Base-by-base conservation (phyloP, 2,329 filamentous ascomycete genomes). In the Gaeumannomyces sp. region DNA sequence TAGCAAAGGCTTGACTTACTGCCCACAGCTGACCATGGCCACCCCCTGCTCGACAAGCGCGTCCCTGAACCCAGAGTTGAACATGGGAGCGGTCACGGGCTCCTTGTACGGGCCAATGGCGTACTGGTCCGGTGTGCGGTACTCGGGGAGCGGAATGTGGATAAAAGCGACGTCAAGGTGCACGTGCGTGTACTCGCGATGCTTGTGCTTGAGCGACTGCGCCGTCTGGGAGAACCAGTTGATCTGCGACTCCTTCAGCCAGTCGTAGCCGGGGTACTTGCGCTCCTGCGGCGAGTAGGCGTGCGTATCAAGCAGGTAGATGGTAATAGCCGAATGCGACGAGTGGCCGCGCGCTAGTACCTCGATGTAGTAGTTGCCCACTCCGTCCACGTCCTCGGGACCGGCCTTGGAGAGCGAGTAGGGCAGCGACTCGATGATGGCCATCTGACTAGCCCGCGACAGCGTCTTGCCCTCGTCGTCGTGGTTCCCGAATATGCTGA, bases 131-230 rank as follows among this genome's bases (percentile, higher is more conserved):
- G 78, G 73, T 62, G 88, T 83, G 56, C 84, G 82, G 72, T 97
- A 97, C 75, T 99, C 95, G 0, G 95, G 93, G 3, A 99, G 80
- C 0, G 95, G 95, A 65, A 99, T 99, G 74, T 99, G 95, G 68
- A 99, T 96, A 74, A 99, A 99, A 0, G 95, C 92, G 75, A 98
- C 86, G 73, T 99, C 91, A 85, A 99, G 91, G 74, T 98, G 95
- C 63, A 93, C 90, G 72, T 95, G 91, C 0, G 90, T 92, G 76
- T 97, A 99, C 71, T 92, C 88, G 67, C 85, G 84, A 74, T 97
- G 93, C 66, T 86, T 86, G 71, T 88, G 87, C 77, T 92, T 92
- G 60, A 97, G 78, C 16, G 86, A 79, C 65, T 89, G 81, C 0
- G 91, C 88, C 1, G 91, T 96, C 68, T 86, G 84, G 69, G 87